These are phyloP conservation scores for Penicillium janthinellum DNA, from an alignment of 2,329 filamentous ascomycete species.

Conservation along the genomic window DNA sequence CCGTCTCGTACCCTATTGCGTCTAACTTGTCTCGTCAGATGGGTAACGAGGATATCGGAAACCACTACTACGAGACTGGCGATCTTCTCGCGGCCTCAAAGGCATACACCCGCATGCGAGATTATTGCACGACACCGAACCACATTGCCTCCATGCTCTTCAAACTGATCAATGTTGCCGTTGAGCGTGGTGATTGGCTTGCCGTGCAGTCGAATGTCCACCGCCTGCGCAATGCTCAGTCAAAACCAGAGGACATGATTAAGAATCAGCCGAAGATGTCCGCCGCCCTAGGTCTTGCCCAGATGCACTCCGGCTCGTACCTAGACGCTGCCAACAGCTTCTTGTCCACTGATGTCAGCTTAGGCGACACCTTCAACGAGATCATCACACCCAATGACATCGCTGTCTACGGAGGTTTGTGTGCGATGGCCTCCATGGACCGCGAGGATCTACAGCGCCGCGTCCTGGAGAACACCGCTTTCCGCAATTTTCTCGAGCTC, in stretches of 20 bases:
- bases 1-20: not conserved
- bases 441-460: constrained; percentile 70
- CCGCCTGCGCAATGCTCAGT: constrained; percentile 55
- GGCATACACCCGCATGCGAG: constrained; percentile 82
- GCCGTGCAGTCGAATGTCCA: constrained; percentile 64
- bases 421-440: constrained; percentile 87
- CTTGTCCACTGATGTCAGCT: constrained; percentile 62
- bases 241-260: constrained; percentile 59
- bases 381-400: constrained; percentile 83
- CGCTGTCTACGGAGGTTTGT: constrained; percentile 86
- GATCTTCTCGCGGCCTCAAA: constrained; percentile 73
- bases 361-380: constrained; percentile 64
- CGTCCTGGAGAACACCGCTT: constrained; percentile 78
- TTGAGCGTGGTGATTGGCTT: constrained; percentile 78
- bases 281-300: constrained; percentile 62
- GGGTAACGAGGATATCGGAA: constrained; percentile 89
- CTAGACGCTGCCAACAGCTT: constrained; percentile 72
- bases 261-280: constrained; percentile 67
- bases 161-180: constrained; percentile 72
- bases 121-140: constrained; percentile 79
- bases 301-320: constrained; percentile 60
- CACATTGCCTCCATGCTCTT: constrained; percentile 83
- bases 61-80: constrained; percentile 77
- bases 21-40: constrained; percentile 60
- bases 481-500: constrained; percentile 85